A percentile compares a stretch with the other conserved stretches of the same genome.
phyloP scores from a whole-genome alignment of 2,329 filamentous ascomycete genomes.

The Penicillium sp. region DNA sequence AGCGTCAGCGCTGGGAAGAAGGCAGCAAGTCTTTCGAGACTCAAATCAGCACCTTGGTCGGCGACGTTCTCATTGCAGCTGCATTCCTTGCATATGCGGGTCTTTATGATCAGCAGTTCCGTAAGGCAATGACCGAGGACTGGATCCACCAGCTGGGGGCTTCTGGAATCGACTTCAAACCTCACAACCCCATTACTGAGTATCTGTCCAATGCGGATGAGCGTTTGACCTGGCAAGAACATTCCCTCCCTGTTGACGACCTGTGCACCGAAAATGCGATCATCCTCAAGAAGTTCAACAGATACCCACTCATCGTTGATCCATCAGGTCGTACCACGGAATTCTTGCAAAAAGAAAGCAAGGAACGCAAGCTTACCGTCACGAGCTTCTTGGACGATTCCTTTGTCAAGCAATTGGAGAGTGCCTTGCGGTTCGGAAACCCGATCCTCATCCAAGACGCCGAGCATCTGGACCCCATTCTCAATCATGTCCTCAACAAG shows the following conservation, averaged over 20 bases:
- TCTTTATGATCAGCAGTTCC: conserved; percentile 96
- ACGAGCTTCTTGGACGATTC: conserved; percentile 98
- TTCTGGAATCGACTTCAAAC: conserved; percentile 92
- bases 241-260: conserved; percentile 91
- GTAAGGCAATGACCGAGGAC: conserved; percentile 96
- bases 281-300: conserved; percentile 94
- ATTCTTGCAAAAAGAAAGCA: conserved; percentile 92
- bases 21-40: conserved; percentile 98
- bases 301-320: conserved; percentile 97
- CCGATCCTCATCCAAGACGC: conserved; percentile 98
- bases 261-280: conserved; percentile 99
- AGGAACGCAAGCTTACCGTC: conserved; percentile 88
- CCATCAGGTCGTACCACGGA: conserved; percentile 93
- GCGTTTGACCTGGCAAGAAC: conserved; percentile 90
- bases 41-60: conserved; percentile 93
- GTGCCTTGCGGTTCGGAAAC: conserved; percentile 94
- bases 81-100: conserved; percentile 96
- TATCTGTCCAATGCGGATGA: conserved; percentile 97
- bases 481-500: conserved; percentile 98
- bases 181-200: conserved; percentile 90
- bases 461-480: conserved; percentile 92
- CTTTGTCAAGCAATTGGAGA: conserved; percentile 97
- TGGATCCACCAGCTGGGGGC: conserved; percentile 92
- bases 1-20: conserved; percentile 91
- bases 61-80: conserved; percentile 92